Conservation (phyloP, 2,329 filamentous ascomycete species). For the Rhinocladiella similis region DNA sequence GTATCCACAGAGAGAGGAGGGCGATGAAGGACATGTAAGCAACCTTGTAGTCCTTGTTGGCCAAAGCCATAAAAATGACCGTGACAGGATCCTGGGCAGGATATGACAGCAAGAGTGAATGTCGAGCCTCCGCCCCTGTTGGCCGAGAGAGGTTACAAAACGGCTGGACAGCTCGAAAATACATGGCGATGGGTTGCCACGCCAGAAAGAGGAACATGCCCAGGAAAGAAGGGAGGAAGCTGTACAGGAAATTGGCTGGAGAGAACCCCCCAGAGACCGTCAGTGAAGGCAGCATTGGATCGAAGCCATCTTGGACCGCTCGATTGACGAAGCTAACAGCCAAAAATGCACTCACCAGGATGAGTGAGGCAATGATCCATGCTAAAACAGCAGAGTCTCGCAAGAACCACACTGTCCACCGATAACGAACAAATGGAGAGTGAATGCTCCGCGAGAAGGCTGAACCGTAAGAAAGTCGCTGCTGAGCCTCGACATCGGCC, state of each 20-base stretch:
- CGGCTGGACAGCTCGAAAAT: constrained; percentile 60
- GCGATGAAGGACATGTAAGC: constrained; percentile 58
- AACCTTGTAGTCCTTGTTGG: constrained; percentile 59
- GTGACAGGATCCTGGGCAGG: constrained; percentile 54
- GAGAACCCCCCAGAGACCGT: constrained; percentile 70
- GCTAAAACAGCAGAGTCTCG: constrained; percentile 64
- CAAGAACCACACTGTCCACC: constrained; percentile 77
- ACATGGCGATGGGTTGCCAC: constrained; percentile 61
- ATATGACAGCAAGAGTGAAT: constrained; percentile 59
- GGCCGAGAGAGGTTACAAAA: constrained; percentile 56
- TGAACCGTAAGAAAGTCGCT: constrained; percentile 40
- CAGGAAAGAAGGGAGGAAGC: constrained; percentile 60
- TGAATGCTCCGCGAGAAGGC: constrained; percentile 54
- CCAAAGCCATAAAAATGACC: constrained; percentile 52
- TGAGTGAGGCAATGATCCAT: constrained; percentile 61
- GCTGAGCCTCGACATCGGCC: constrained; percentile 40
- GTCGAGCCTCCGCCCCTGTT: constrained; percentile 55
- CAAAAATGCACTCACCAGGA: constrained; percentile 69
- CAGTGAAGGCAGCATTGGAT: constrained; percentile 63
- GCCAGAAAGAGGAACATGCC: constrained; percentile 60
- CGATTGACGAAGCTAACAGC: constrained; percentile 75
- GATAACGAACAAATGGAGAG: constrained; percentile 56
- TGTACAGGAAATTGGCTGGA: constrained; percentile 83
- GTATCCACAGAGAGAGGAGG: constrained; percentile 53
- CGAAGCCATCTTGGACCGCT: constrained; percentile 68